Base-by-base conservation (phyloP, 345 rosid species). In the Draba incana region DNA sequence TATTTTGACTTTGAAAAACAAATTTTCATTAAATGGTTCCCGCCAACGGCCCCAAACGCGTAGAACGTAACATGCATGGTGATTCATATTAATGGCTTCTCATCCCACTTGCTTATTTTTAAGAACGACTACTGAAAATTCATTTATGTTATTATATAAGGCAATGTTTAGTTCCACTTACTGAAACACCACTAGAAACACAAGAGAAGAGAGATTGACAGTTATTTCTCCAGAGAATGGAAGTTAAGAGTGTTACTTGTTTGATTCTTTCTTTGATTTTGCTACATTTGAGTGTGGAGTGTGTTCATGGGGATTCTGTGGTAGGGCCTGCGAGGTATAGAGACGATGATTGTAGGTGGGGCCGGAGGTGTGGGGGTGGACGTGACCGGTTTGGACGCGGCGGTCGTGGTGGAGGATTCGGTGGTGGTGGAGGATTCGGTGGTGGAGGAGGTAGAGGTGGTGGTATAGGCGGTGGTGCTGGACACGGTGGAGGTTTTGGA, bases 401-500 rank as follows among this genome's bases (percentile, higher is more conserved):
- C 54, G 74, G 78, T 15, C 20, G 79, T 4, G 88, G 86, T 6
- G 67, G 76, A 46, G 88, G 85, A 25, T 77, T 71, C 38, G 84
- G 79, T 4, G 81, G 83, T 0, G 78, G 64, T 13, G 85, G 85
- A 0, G 46, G 48, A 8, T 75, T 71, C 38, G 84, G 79, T 4
- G 81, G 83, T 0, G 78, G 64, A 15, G 85, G 85, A 0, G 46
- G 48, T 1, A 76, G 79, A 20, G 20, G 20, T 9, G 81, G 82
- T 3, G 84, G 76, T 6, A 78, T 72, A 31, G 69, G 59, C 6
- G 86, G 81, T 0, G 82, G 71, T 4, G 83, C 79, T 7, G 83
- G 20, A 20, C 83, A 75, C 0, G 88, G 86, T 6, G 67, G 76
- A 46, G 88, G 85, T 31, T 77, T 66, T 11, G 87, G 85, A 31